Conservation (phyloP, 1,139 yeast species). For the Taphrina pruni region DNA sequence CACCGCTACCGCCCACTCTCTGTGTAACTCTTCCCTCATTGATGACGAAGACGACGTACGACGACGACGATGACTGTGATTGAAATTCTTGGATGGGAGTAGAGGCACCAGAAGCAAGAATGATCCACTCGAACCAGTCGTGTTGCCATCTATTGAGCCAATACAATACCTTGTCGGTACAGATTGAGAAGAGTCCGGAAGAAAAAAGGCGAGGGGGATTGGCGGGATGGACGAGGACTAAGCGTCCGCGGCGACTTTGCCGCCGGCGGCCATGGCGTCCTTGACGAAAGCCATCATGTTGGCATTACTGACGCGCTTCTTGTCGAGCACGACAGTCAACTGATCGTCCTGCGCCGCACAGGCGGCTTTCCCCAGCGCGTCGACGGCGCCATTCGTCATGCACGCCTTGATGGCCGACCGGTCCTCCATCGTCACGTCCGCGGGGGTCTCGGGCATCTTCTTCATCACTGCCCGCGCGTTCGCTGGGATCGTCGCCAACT, state of each 20-base stretch:
- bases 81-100: no score
- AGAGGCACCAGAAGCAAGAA: no score
- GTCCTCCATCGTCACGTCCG: slow-evolving; percentile 29
- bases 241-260: slow-evolving; percentile 19
- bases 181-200: no score
- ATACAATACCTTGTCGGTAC: no score
- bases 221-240: neutral
- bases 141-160: no score
- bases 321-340: slow-evolving; percentile 31
- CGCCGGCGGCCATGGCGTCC: slow-evolving; percentile 29
- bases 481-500: slow-evolving; percentile 24
- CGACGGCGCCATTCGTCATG: slow-evolving; percentile 25
- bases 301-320: slow-evolving; percentile 24
- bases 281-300: slow-evolving; percentile 34
- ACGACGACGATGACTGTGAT: no score
- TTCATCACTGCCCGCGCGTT: slow-evolving; percentile 38
- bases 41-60: no score
- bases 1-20: no score
- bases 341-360: slow-evolving; percentile 38
- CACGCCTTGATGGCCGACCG: slow-evolving; percentile 34
- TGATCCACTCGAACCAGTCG: no score
- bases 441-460: slow-evolving; percentile 36
- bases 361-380: slow-evolving; percentile 18
- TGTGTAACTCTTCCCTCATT: no score
- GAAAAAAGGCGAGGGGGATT: no score